A percentile compares a stretch with the other conserved stretches of the same genome.
Conservation (phyloP, 805 yeast genomes). For the Yamadazyma sp. region DNA sequence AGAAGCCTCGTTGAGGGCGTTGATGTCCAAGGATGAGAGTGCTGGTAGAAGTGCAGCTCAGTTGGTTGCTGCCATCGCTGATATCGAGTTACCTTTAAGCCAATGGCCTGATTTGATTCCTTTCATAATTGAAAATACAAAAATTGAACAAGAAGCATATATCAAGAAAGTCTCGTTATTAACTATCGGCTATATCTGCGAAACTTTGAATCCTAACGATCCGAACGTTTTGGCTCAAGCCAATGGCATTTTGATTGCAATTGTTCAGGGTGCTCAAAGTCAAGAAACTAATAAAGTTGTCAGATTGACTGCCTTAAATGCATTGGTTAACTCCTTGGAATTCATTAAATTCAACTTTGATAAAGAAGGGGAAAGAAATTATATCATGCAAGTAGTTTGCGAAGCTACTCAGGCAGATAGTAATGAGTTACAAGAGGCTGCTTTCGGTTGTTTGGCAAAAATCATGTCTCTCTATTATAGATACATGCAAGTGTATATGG, state of each 20-base stretch:
- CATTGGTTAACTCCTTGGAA: conserved; percentile 85
- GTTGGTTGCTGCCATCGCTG: conserved; percentile 95
- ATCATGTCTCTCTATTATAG: conserved; percentile 88
- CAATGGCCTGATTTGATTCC: conserved; percentile 90
- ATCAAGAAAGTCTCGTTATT: conserved; percentile 85
- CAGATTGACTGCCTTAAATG: conserved; percentile 86
- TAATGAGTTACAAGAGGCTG: conserved; percentile 83
- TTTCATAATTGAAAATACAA: conserved; percentile 82
- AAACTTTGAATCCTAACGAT: conserved; percentile 81
- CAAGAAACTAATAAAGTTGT: conserved; percentile 74
- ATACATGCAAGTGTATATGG: conserved; percentile 94
- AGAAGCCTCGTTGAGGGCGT: conserved; percentile 53
- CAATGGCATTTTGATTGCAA: conserved; percentile 90
- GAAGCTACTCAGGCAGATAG: conserved; percentile 95
- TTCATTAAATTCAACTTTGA: conserved; percentile 87
- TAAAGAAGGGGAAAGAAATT: conserved; percentile 92
- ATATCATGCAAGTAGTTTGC: conserved; percentile 97
- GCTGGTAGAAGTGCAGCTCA: conserved; percentile 91
- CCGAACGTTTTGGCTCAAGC: conserved; percentile 79
- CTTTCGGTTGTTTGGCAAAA: conserved; percentile 91
- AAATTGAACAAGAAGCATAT: conserved; percentile 69
- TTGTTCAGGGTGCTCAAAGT: conserved; percentile 92
- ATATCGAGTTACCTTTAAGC: conserved; percentile 81
- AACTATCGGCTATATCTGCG: conserved; percentile 95
- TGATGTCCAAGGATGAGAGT: conserved; percentile 64